A percentile compares a stretch with the other conserved stretches of the same genome.
phyloP scores from a whole-genome alignment of 805 yeast species.

The Suhomyces sp. region DNA sequence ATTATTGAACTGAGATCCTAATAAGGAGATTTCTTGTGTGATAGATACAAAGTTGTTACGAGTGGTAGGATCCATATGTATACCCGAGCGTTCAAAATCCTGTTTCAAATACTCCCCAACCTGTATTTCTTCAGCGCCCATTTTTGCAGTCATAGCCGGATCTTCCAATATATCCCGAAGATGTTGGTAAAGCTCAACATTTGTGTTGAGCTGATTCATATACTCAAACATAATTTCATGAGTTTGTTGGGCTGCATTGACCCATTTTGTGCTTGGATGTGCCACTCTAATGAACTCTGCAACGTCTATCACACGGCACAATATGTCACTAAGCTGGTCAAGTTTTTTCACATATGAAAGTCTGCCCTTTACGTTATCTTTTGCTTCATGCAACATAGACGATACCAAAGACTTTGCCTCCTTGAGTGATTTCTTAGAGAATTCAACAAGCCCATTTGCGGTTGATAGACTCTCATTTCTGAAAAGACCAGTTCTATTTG shows the following conservation, averaged over 20 bases:
- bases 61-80: conserved; percentile 67
- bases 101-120: conserved; percentile 79
- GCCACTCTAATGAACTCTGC: conserved; percentile 89
- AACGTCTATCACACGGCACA: conserved; percentile 90
- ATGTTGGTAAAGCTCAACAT: conserved; percentile 63
- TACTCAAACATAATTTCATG: conserved; percentile 89
- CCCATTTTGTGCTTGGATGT: conserved; percentile 74
- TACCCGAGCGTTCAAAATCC: conserved; percentile 90
- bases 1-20: conserved; percentile 75
- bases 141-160: conserved; percentile 24
- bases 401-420: conserved; percentile 64
- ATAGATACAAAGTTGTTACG: conserved; percentile 70
- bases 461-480: conserved; percentile 65
- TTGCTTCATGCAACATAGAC: conserved; percentile 45
- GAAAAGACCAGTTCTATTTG: conserved; percentile 59
- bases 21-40: conserved; percentile 75
- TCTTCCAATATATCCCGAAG: conserved; percentile 55
- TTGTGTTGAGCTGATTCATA: conserved; percentile 90
- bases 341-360: conserved; percentile 56
- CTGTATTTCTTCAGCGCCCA: conserved; percentile 73
- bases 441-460: conserved; percentile 69
- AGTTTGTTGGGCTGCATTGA: conserved; percentile 79
- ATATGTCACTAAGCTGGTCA: conserved; percentile 81
- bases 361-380: conserved; percentile 42
- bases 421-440: conserved; percentile 61